Conservation (phyloP, 495 filamentous ascomycete genomes). For the Hypoxylon subgilvum region DNA sequence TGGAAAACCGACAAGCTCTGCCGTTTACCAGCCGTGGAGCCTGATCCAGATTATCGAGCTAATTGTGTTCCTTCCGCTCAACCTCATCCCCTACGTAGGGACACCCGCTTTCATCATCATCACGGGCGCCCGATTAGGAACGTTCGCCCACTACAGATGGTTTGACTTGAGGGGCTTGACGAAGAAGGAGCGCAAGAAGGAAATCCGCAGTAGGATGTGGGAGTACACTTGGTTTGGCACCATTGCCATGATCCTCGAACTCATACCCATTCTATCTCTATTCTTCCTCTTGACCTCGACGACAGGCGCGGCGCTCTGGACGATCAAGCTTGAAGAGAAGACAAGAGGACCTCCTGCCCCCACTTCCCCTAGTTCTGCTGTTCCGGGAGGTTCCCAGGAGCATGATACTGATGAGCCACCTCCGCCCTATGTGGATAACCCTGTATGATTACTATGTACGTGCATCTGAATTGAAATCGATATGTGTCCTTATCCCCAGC, state of each 20-base stretch:
- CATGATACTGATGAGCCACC: slow-evolving; percentile 39
- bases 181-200: slow-evolving; percentile 65
- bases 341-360: slow-evolving; percentile 16
- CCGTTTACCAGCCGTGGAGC: slow-evolving; percentile 72
- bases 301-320: slow-evolving; percentile 86
- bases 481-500: not conserved
- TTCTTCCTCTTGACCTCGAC: slow-evolving; percentile 83
- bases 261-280: slow-evolving; percentile 84
- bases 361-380: not conserved
- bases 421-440: slow-evolving; percentile 43
- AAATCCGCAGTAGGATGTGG: slow-evolving; percentile 72
- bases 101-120: slow-evolving; percentile 78
- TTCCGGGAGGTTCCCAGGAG: slow-evolving; percentile 22
- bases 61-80: slow-evolving; percentile 80
- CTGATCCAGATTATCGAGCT: slow-evolving; percentile 79
- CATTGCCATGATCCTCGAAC: slow-evolving; percentile 64
- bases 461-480: slow-evolving; percentile 1
- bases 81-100: slow-evolving; percentile 86
- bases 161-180: slow-evolving; percentile 80
- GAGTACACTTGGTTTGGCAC: slow-evolving; percentile 65
- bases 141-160: slow-evolving; percentile 69
- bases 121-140: slow-evolving; percentile 64
- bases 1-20: slow-evolving; percentile 72
- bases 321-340: slow-evolving; percentile 60
- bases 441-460: slow-evolving; percentile 28